Evolutionary conservation across 1,284 basidiomycete genomes (phyloP).

Genomic region (Ceratobasidium papillatum): DNA sequence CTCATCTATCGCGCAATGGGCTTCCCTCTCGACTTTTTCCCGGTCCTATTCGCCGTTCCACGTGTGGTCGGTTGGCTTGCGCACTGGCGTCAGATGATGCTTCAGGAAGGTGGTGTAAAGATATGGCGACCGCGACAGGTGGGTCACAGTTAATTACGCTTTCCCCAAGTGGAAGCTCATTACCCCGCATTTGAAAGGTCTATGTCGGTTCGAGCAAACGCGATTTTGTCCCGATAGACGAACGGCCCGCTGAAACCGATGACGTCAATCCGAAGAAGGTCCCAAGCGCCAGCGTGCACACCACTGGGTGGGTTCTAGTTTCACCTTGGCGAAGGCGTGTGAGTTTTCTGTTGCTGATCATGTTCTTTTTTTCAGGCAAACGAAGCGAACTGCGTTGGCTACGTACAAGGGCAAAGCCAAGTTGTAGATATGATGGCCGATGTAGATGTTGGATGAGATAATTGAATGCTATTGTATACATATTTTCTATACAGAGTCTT

Average conservation of each 20-base stretch:
- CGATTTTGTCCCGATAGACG: constrained; percentile 72
- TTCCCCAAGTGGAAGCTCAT: constrained; percentile 24
- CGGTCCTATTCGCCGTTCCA: constrained; percentile 87
- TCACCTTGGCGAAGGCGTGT: constrained; percentile 46
- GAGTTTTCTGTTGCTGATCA: constrained; percentile 1
- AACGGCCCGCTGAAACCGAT: constrained; percentile 60
- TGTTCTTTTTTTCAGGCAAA: constrained; percentile 62
- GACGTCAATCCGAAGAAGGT: constrained; percentile 58
- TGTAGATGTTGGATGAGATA: constrained; percentile 3
- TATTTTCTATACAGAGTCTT: background rate
- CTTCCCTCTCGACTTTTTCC: constrained; percentile 90
- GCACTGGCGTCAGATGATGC: constrained; percentile 91
- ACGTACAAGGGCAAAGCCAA: constrained; percentile 72
- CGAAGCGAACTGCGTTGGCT: constrained; percentile 77
- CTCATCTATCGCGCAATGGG: constrained; percentile 89
- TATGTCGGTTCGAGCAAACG: constrained; percentile 78
- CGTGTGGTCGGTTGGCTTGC: constrained; percentile 90
- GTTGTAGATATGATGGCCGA: constrained; percentile 52
- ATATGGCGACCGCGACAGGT: constrained; percentile 90
- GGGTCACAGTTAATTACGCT: constrained; percentile 44
- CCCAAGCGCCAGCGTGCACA: constrained; percentile 67
- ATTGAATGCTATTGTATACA: constrained; percentile 10
- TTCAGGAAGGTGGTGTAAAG: constrained; percentile 84
- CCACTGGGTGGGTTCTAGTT: constrained; percentile 75
- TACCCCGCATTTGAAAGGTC: constrained; percentile 57